phyloP scores from a whole-genome alignment of 768 basidiomycete species.

The Candolleomyces efflorescens region DNA sequence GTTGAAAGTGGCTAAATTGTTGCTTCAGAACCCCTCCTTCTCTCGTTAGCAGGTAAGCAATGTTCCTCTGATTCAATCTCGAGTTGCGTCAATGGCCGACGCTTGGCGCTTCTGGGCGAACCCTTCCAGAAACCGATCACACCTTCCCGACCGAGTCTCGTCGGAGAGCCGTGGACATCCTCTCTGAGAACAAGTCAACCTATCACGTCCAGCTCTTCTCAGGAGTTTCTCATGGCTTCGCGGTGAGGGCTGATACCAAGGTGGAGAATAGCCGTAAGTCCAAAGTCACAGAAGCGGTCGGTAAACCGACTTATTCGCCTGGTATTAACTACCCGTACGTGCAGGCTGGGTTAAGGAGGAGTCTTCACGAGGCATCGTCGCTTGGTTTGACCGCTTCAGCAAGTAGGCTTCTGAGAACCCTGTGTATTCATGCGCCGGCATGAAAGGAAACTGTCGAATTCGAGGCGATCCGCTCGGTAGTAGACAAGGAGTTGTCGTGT shows the following conservation, averaged over 20 bases:
- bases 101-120: not conserved
- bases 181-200: constrained; percentile 33
- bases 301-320: not conserved
- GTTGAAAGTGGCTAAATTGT: not conserved
- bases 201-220: constrained; percentile 47
- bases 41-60: constrained; percentile 39
- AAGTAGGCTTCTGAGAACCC: not conserved
- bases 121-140: constrained; percentile 34
- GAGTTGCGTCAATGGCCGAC: no score
- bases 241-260: constrained; percentile 31
- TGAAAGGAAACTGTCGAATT: no score
- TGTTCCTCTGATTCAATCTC: not conserved
- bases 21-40: constrained; percentile 39
- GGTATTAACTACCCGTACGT: not conserved
- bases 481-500: no score
- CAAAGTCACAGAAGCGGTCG: not conserved
- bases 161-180: constrained; percentile 40
- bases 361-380: constrained; percentile 43
- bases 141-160: constrained; percentile 38
- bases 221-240: constrained; percentile 31
- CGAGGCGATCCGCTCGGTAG: no score
- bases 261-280: constrained; percentile 20
- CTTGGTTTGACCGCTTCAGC: constrained; percentile 49
- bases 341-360: constrained; percentile 63
- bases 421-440: no score